Conservation (phyloP, 495 filamentous ascomycete species). For the Hypoxylon cercidicola region DNA sequence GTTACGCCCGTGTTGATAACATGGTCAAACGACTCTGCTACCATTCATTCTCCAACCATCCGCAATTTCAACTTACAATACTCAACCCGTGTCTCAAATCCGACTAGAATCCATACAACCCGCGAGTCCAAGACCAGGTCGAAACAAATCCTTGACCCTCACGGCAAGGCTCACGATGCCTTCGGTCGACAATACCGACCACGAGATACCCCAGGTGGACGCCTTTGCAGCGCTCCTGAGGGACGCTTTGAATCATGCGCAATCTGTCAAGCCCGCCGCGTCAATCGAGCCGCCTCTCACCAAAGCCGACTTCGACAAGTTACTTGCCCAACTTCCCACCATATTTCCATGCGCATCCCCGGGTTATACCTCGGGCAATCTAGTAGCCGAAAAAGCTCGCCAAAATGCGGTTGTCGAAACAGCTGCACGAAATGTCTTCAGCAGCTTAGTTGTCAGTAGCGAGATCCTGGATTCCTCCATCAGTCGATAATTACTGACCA, state of each 20-base stretch:
- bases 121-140: slow-evolving; percentile 3
- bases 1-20: slow-evolving; percentile 2
- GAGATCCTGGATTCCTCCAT: slow-evolving; percentile 4
- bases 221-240: slow-evolving; percentile 66
- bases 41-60: slow-evolving; percentile 12
- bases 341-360: slow-evolving; percentile 43
- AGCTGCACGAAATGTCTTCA: slow-evolving; percentile 80
- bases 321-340: slow-evolving; percentile 53
- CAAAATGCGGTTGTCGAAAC: slow-evolving; percentile 78
- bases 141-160: background rate
- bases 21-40: slow-evolving; percentile 11
- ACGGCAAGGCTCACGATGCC: slow-evolving; percentile 48
- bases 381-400: slow-evolving; percentile 53
- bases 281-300: slow-evolving; percentile 83
- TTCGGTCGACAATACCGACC: slow-evolving; percentile 48
- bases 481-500: slow-evolving; percentile 44
- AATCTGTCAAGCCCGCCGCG: slow-evolving; percentile 68
- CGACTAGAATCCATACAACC: background rate
- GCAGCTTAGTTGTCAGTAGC: slow-evolving; percentile 72
- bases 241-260: slow-evolving; percentile 71
- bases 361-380: slow-evolving; percentile 18
- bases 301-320: slow-evolving; percentile 65
- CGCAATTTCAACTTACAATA: background rate
- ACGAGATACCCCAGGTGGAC: slow-evolving; percentile 66
- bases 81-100: background rate